Base-by-base conservation (phyloP, 2,329 filamentous ascomycete genomes). In the Monosporascus sp. region DNA sequence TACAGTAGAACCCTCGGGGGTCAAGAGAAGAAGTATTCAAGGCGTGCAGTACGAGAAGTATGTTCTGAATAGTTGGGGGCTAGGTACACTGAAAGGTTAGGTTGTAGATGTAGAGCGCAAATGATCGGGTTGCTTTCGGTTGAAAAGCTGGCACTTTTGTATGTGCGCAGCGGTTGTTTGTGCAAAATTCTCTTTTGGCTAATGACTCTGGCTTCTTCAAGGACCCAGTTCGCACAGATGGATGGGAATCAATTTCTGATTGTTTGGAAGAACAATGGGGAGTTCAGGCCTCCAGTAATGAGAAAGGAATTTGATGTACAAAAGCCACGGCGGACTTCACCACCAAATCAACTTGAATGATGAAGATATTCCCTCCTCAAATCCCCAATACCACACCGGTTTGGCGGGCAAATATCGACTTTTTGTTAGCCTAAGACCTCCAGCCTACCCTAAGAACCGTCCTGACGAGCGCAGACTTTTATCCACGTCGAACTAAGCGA, bases 171-270 rank as follows among this genome's bases (percentile, higher is more conserved):
- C 24, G 37, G 37, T 45, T 24, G 52, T 43, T 51, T 45, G 43
- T 46, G 43, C n/a, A 46, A 46, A 22, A 46, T 48, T 43, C 53
- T 58, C 52, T 56, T 50, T 49, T 58, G 47, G 47, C 43, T 54
- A 52, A 37, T 53, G 27, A 44, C 26, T 51, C 45, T 59, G 56
- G 60, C 53, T 59, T 63, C 61, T 55, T 63, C 58, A 65, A 61
- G 56, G 59, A 60, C 62, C 62, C 43, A 63, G 58, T 61, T 67
- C 64, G 60, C 65, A 67, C 65, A 64, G 59, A 61, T 63, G 63
- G 63, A 69, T 46, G 62, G 60, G 63, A 67, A 66, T 68, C 65
- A 68, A 69, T 68, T 67, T 54, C 61, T 65, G 65, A 67, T 63
- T 69, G 67, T 68, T 62, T 62, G 66, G 61, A 52, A 62, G 61